Base-by-base conservation (phyloP, 2,329 filamentous ascomycete genomes). In the Lachnellula subtilissima region DNA sequence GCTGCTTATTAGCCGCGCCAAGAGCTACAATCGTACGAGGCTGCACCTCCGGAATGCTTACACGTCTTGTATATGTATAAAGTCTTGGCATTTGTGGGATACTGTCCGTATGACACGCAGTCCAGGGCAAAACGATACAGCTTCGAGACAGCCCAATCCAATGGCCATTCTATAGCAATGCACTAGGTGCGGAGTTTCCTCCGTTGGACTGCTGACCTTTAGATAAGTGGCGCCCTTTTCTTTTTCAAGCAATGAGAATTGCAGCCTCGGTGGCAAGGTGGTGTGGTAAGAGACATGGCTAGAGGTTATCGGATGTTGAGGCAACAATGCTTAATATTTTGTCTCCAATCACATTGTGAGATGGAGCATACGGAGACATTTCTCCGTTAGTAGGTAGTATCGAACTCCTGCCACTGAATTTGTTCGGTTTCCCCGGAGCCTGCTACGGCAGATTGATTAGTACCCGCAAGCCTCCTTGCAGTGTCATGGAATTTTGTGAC, bases 201-300 rank as follows among this genome's bases (percentile, higher is more conserved):
- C 28, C 28, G 28, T 32, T 32, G 28, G 28, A 32, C 9, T 32
- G 39, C 42, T 45, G 42, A 45, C 17, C 42, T 45, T 9, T 32
- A 32, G 28, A 9, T 3, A 32, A 32, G 9, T 32, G 28, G 28
- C 28, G 28, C 28, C 45, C 7, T 22, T 15, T 47, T 47, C 22
- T 47, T 2, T 46, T 9, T 46, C 17, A 15, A 46, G 17, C 43
- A 46, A 46, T 46, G 28, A 19, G 23, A 23, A 7, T 17, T 28
- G 28, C 23, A 49, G 47, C 47, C 47, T 49, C 35, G 47, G 23
- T 49, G 14, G 35, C 47, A 49, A 49, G 47, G 28, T 49, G 47
- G 47, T 49, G 47, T 49, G 47, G 47, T 28, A 22, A 22, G 43
- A n/a, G 12, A 17, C n/a, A 35, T 28, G 28, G 32, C 37, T 35